Evolutionary conservation across 805 yeast species (phyloP), one percentile per base, ranked within the genome.

Genomic region (Lachancea lanzarotensis): DNA sequence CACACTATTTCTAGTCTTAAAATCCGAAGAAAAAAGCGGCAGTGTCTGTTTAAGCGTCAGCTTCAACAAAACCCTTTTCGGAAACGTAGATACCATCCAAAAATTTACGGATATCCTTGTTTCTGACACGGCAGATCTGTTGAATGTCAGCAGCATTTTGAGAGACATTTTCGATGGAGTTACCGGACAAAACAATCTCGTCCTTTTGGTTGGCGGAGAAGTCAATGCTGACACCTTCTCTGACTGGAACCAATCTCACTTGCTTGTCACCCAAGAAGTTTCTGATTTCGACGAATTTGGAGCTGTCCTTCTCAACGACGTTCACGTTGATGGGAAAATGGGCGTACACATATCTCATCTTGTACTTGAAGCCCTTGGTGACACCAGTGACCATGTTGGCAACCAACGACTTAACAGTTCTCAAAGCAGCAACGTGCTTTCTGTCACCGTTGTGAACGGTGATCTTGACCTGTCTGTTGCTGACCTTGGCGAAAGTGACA

Each of bases 41-140:
- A 29, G 31, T 29, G 31, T 5, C 13, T 3, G 31, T 39, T 17
- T 32, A 47, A 16, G 29, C 33, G 38, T 82, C 90, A 70, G 82
- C 86, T 56, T 74, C 84, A 69, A 91, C 78, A 71, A 77, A 76
- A 68, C 96, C 95, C 76, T 84, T 85, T 78, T 85, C 95, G 60
- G 97, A 90, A 66, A 91, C 98, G 75, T 91, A 91, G 78, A 91
- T 90, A 89, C 99, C 99, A 75, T 95, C 98, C 81, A 93, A 85
- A 83, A 91, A 91, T 82, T 91, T 91, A 79, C 98, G 87, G 90
- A 93, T 91, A 93, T 91, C 98, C 91, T 93, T 93, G 93, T 91
- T 91, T 81, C 96, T 86, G 70, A 89, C 98, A 74, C 95, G 82
- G 81, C 97, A 89, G 74, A 81, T 81, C 79, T 91, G 98, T 77